Evolutionary conservation across 257 asterid species (phyloP).

Genomic region (Salvia rosmarinus): DNA sequence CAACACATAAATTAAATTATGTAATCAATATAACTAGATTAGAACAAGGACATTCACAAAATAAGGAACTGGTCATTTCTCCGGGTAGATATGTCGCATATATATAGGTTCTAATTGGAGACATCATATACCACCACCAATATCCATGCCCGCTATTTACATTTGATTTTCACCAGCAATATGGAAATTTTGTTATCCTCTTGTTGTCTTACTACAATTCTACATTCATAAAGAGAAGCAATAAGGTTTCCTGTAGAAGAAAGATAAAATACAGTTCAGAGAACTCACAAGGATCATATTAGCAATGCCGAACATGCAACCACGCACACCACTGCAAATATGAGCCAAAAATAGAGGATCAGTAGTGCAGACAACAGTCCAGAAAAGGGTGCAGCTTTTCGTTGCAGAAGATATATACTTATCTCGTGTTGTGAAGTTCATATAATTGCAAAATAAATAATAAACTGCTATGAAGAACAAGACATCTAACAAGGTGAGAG

Average conservation of each 20-base stretch:
- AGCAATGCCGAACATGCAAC: constrained; percentile 85
- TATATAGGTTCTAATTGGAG: too few relatives aligned
- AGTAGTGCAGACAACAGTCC: constrained; percentile 31
- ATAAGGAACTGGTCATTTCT: not conserved
- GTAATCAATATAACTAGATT: constrained; percentile 11
- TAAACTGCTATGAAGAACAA: constrained; percentile 16
- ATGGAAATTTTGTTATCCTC: not conserved
- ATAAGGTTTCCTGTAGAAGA: constrained; percentile 15
- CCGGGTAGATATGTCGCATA: too few relatives aligned
- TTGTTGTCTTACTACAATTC: not conserved
- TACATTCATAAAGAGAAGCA: constrained; percentile 20
- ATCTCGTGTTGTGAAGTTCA: constrained; percentile 3
- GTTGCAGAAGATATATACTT: constrained; percentile 12
- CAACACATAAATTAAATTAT: constrained; percentile 26
- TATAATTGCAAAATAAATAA: constrained; percentile 4
- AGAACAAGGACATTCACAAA: constrained; percentile 2
- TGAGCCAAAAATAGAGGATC: constrained; percentile 40
- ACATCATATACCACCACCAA: too few relatives aligned
- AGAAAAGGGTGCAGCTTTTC: constrained; percentile 8
- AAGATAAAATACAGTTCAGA: constrained; percentile 17
- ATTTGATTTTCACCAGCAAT: constrained; percentile 4
- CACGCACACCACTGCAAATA: constrained; percentile 79
- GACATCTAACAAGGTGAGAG: constrained; percentile 11
- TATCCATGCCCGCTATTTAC: constrained; percentile 4
- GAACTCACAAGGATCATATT: constrained; percentile 93